A percentile compares a stretch with the other conserved stretches of the same genome.
Conservation (phyloP, 805 yeast species). For the Candida taoyuanica region DNA sequence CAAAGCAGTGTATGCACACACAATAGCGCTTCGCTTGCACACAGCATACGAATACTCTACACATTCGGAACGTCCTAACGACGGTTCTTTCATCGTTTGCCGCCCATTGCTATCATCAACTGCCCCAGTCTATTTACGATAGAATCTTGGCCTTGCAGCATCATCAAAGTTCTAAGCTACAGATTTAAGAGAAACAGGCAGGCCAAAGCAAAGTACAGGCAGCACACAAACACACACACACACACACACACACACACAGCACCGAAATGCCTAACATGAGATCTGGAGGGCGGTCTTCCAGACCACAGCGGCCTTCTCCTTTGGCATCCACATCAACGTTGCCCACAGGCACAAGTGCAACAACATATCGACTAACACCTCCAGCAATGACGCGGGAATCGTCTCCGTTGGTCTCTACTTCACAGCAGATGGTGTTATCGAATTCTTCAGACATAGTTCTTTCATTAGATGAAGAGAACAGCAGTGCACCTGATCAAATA, state of each 20-base stretch:
- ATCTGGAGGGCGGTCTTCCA: constrained; percentile 4
- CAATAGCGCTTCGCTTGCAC: too few relatives aligned
- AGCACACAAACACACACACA: too few relatives aligned
- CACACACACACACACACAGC: not conserved
- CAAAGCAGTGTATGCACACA: too few relatives aligned
- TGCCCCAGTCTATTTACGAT: too few relatives aligned
- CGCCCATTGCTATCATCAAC: too few relatives aligned
- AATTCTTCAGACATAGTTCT: not conserved
- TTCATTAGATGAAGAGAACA: not conserved
- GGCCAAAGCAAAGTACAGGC: too few relatives aligned
- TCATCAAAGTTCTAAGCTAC: too few relatives aligned
- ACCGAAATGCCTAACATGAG: constrained; percentile 1
- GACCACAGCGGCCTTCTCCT: constrained; percentile 19
- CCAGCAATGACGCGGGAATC: not conserved
- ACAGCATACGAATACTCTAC: too few relatives aligned
- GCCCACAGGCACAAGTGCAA: not conserved
- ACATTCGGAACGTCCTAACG: too few relatives aligned
- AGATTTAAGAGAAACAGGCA: too few relatives aligned
- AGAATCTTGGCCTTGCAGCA: too few relatives aligned
- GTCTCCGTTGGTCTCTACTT: not conserved
- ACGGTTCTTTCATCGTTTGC: too few relatives aligned
- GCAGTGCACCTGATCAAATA: not conserved
- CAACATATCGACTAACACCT: not conserved
- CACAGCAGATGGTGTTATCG: not conserved
- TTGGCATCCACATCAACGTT: constrained; percentile 5